A percentile compares a stretch with the other conserved stretches of the same genome.
Evolutionary conservation across 2,329 filamentous ascomycete species (phyloP).

Genomic region (Botrytis squamosa): DNA sequence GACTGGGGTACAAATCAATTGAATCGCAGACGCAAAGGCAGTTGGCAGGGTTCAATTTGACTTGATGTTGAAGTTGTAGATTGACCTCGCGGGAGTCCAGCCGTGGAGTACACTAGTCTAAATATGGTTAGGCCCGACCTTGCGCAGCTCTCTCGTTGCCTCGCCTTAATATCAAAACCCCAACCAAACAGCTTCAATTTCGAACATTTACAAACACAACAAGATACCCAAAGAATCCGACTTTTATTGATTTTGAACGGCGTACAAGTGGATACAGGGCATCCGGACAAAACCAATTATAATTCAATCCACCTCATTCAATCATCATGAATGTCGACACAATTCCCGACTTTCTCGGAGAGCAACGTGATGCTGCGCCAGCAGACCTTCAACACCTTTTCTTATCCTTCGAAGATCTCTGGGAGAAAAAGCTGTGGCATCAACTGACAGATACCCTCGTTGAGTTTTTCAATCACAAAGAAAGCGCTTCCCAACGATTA

Average conservation of each 20-base stretch:
- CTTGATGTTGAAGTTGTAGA: conserved; percentile 24
- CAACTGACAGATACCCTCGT: conserved; percentile 89
- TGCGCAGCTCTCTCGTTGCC: conserved; percentile 23
- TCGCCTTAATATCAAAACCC: conserved; percentile 22
- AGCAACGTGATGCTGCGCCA: conserved; percentile 84
- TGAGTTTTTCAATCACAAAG: conserved; percentile 79
- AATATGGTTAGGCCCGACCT: conserved; percentile 16
- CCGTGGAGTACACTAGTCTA: conserved; percentile 16
- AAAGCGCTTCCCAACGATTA: conserved; percentile 81
- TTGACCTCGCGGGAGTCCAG: conserved; percentile 22
- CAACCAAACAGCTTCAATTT: conserved; percentile 17
- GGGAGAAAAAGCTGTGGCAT: conserved; percentile 99
- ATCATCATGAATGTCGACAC: conserved; percentile 75
- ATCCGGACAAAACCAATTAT: background rate
- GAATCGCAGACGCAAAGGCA: conserved; percentile 22
- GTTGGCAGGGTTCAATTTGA: conserved; percentile 22
- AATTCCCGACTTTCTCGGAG: conserved; percentile 87
- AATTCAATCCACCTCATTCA: conserved; percentile 15
- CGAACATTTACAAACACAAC: conserved; percentile 10
- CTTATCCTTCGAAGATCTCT: conserved; percentile 90
- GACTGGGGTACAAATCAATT: conserved; percentile 32
- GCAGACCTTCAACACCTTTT: conserved; percentile 86
- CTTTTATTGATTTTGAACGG: background rate
- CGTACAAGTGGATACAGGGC: background rate
- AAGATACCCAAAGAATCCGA: conserved; percentile 13